Evolutionary conservation across 148 eudicot species (phyloP).

Genomic region (Talinum fruticosum): DNA sequence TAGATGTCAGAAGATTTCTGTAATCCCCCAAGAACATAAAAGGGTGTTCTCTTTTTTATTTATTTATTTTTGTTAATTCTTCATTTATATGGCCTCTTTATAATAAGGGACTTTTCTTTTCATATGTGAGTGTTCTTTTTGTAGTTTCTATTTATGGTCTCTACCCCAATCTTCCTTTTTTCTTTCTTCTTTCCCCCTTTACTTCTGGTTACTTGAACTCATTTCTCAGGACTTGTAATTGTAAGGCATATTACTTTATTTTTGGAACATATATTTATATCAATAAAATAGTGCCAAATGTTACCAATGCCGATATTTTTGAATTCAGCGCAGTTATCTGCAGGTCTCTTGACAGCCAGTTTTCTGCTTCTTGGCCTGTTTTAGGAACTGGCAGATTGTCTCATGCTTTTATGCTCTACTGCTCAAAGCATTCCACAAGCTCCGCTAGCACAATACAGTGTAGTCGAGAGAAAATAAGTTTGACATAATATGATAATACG

Average conservation of each 20-base stretch:
- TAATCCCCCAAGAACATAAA: conserved; percentile 43
- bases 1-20: conserved; percentile 23
- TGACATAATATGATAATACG: no score
- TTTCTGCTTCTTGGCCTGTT: background rate
- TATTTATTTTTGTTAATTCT: background rate
- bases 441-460: no score
- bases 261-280: background rate
- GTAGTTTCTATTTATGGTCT: conserved; percentile 17
- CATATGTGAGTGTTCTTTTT: conserved; percentile 17
- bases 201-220: background rate
- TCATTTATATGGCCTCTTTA: conserved; percentile 20
- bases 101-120: conserved; percentile 28
- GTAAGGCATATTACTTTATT: background rate
- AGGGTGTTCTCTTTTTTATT: conserved; percentile 5
- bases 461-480: no score
- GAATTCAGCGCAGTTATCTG: background rate
- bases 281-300: background rate
- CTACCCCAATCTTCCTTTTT: background rate
- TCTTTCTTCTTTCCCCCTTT: background rate
- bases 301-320: background rate
- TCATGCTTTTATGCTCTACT: no score
- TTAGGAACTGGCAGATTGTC: no score
- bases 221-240: conserved; percentile 1
- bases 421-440: no score
- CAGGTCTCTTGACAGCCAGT: background rate